Conservation (phyloP, 2,329 filamentous ascomycete species). For the Akanthomyces uredinophilus region DNA sequence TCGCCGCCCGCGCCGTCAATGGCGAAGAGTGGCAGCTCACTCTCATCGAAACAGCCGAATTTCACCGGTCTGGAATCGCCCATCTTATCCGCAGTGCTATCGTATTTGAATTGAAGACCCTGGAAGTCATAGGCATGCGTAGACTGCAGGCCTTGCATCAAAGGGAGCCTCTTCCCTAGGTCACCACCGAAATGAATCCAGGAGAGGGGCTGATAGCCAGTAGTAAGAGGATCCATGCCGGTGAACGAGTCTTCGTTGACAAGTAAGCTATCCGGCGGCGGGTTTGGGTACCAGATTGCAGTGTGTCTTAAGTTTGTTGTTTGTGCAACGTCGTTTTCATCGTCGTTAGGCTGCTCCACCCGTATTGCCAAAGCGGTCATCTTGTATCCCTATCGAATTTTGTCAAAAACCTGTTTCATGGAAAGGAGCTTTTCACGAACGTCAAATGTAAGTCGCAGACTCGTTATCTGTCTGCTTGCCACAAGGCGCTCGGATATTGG, state of each 20-base stretch:
- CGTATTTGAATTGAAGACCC: neutral
- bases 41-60: neutral
- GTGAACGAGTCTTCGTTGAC: neutral
- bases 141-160: neutral
- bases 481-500: neutral
- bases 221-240: neutral
- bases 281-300: neutral
- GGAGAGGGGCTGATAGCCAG: neutral
- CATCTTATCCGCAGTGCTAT: neutral
- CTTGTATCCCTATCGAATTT: neutral
- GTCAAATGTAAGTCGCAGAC: neutral
- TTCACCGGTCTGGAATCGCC: neutral
- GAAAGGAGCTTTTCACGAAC: neutral
- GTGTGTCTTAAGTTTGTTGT: neutral
- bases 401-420: neutral
- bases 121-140: too few species aligned
- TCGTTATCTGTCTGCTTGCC: neutral
- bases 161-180: neutral
- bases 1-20: neutral
- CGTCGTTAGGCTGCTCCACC: neutral
- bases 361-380: neutral
- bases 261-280: neutral
- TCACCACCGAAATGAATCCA: neutral
- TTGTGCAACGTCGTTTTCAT: too few species aligned
- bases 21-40: neutral